phyloP scores from a whole-genome alignment of 2,329 filamentous ascomycete genomes.

The Onygena corvina region DNA sequence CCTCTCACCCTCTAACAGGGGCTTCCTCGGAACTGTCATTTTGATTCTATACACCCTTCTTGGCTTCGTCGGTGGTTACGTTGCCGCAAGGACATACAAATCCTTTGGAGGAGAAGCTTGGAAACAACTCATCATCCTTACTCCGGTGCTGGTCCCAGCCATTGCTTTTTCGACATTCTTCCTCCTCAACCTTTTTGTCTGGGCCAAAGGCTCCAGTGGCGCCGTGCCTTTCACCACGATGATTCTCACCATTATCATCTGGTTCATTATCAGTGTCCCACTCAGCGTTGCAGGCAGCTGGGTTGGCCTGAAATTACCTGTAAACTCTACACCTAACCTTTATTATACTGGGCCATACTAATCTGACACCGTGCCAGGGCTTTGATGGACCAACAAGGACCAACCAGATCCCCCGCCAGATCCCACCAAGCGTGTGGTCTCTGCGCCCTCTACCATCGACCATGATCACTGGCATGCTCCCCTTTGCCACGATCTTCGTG shows the following conservation, averaged over 20 bases:
- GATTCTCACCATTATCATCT: conserved; percentile 83
- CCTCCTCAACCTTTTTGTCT: conserved; percentile 88
- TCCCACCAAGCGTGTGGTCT: conserved; percentile 72
- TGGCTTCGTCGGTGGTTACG: conserved; percentile 83
- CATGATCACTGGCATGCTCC: conserved; percentile 80
- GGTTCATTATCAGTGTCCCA: conserved; percentile 93
- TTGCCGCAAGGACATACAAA: conserved; percentile 86
- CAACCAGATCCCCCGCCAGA: conserved; percentile 96
- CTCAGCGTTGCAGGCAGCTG: conserved; percentile 83
- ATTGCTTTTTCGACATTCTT: conserved; percentile 84
- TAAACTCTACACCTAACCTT: conserved; percentile 20
- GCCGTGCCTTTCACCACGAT: conserved; percentile 95
- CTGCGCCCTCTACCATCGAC: conserved; percentile 80
- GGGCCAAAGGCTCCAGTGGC: conserved; percentile 82
- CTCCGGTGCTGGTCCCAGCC: conserved; percentile 71
- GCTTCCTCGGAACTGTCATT: conserved; percentile 84
- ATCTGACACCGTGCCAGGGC: too few relatives aligned
- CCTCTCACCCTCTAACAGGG: conserved; percentile 87
- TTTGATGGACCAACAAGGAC: conserved; percentile 76
- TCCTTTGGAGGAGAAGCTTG: conserved; percentile 81
- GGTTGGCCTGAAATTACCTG: conserved; percentile 69
- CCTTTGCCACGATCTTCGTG: conserved; percentile 93
- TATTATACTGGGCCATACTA: too few relatives aligned
- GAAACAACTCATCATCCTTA: conserved; percentile 86
- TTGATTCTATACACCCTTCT: conserved; percentile 88